phyloP scores from a whole-genome alignment of 2,329 filamentous ascomycete genomes.

The Aspergillus neotritici region DNA sequence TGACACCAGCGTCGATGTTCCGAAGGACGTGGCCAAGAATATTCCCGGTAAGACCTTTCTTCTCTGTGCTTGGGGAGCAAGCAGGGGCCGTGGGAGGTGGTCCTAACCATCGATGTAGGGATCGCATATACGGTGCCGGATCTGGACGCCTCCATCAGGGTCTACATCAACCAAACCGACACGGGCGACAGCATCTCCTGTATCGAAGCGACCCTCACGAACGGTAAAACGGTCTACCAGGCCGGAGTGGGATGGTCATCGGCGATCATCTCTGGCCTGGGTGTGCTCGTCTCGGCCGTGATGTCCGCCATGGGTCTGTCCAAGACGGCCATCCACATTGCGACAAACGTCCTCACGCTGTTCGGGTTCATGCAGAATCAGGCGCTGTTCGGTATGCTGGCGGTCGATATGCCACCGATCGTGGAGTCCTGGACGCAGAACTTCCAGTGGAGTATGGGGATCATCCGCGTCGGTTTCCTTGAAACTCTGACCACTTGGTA shows the following conservation, averaged over 20 bases:
- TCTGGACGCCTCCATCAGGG: conserved; percentile 74
- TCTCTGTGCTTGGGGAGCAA: neutral
- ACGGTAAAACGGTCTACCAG: conserved; percentile 85
- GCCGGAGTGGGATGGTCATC: conserved; percentile 83
- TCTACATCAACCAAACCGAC: conserved; percentile 68
- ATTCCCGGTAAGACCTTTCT: conserved; percentile 57
- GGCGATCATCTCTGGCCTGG: conserved; percentile 77
- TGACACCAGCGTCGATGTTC: conserved; percentile 61
- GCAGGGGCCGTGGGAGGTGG: neutral
- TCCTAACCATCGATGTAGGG: conserved; percentile 32
- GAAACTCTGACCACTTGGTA: conserved; percentile 91
- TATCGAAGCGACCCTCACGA: conserved; percentile 79
- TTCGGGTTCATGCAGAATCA: conserved; percentile 93
- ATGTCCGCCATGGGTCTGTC: conserved; percentile 85
- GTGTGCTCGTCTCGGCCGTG: conserved; percentile 75
- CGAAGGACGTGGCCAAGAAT: conserved; percentile 50
- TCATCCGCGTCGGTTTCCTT: conserved; percentile 79
- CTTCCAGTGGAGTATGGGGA: conserved; percentile 96
- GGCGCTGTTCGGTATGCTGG: conserved; percentile 79
- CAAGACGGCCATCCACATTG: conserved; percentile 89
- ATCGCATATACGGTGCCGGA: conserved; percentile 88
- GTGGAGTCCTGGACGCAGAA: conserved; percentile 92
- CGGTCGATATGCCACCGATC: conserved; percentile 77
- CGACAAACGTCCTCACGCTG: conserved; percentile 81
- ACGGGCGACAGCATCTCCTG: conserved; percentile 67